These are phyloP conservation scores for Elongisporangium anandrum DNA, from an alignment of 352 stramenopile genomes.

Conservation along the genomic window DNA sequence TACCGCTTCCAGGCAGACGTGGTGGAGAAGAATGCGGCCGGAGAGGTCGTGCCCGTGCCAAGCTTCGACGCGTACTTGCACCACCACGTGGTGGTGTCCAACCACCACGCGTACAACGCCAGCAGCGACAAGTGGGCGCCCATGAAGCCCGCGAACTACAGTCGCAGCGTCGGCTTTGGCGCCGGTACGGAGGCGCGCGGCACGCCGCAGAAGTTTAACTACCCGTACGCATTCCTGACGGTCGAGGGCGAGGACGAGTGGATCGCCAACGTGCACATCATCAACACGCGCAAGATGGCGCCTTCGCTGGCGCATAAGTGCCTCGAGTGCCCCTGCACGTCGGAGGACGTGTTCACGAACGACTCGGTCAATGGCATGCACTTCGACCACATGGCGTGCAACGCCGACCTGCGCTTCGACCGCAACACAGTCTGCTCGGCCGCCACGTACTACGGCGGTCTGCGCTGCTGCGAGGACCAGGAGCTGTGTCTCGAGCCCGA, in stretches of 20 bases:
- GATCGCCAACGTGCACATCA: conserved; percentile 78
- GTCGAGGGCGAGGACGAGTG: conserved; percentile 74
- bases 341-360: conserved; percentile 47
- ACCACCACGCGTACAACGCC: conserved; percentile 56
- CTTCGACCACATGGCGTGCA: conserved; percentile 43
- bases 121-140: conserved; percentile 44
- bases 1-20: conserved; percentile 78
- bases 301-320: conserved; percentile 43
- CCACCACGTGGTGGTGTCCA: conserved; percentile 77
- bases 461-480: conserved; percentile 73
- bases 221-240: conserved; percentile 79
- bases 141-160: conserved; percentile 77
- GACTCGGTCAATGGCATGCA: conserved; percentile 48
- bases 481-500: conserved; percentile 63
- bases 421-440: conserved; percentile 67
- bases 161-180: conserved; percentile 70
- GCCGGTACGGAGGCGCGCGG: conserved; percentile 74
- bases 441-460: conserved; percentile 58
- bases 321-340: conserved; percentile 76
- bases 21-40: conserved; percentile 55
- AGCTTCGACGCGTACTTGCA: conserved; percentile 79
- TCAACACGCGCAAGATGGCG: conserved; percentile 70
- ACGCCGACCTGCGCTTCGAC: conserved; percentile 56
- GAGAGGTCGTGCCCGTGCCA: conserved; percentile 45
- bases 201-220: conserved; percentile 76